These are phyloP conservation scores for Mycena sp. DNA, from an alignment of 1,284 basidiomycete species.

Conservation along the genomic window DNA sequence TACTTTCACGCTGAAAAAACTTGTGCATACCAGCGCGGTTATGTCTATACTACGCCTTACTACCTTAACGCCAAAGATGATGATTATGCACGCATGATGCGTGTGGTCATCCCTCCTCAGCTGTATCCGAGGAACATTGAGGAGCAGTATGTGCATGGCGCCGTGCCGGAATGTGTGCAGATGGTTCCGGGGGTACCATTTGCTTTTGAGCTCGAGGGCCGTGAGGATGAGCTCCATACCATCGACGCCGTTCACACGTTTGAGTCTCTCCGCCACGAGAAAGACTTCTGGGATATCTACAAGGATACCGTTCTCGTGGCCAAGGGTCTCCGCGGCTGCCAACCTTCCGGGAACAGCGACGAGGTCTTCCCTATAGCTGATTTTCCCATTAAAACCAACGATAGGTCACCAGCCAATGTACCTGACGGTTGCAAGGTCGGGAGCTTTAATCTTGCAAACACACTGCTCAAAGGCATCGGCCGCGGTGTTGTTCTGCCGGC, in stretches of 20 bases:
- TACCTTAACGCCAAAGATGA: not conserved
- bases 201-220: not conserved
- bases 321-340: not conserved
- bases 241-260: not conserved
- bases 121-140: not conserved
- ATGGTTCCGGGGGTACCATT: conserved; percentile 1
- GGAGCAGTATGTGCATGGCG: not conserved
- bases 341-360: not conserved
- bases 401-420: not conserved
- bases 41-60: not conserved
- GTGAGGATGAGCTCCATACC: not conserved
- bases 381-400: not conserved
- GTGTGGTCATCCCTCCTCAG: not conserved
- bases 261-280: not conserved
- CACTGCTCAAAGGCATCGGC: not conserved
- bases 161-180: not conserved
- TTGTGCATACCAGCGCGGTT: not conserved
- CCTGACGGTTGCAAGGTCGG: not conserved
- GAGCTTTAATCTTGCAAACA: not conserved
- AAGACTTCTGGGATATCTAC: not conserved
- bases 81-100: conserved; percentile 1
- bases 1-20: not conserved
- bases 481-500: not conserved
- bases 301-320: not conserved
- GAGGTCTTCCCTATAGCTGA: not conserved